Evolutionary conservation across 129 eudicot species (phyloP).

Genomic region (Dittrichia graveolens): DNA sequence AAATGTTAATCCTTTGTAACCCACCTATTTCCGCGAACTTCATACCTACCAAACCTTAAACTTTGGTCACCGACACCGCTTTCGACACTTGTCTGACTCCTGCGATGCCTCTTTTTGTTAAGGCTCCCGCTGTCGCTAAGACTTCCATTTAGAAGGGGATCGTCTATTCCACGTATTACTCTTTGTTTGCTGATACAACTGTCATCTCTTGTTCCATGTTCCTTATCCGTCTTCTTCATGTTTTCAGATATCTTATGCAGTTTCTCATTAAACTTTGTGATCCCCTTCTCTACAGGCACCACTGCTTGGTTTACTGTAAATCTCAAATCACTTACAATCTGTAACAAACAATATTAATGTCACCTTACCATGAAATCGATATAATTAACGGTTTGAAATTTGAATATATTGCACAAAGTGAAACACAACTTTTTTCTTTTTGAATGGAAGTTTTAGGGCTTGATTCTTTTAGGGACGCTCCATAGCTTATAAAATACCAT

Average conservation of each 20-base stretch:
- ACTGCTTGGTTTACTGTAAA: conserved; percentile 84
- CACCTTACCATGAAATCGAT: neutral
- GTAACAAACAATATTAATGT: conserved; percentile 18
- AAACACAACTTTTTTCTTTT: no score
- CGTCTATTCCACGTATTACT: conserved; percentile 91
- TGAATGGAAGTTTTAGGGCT: no score
- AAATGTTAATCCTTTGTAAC: conserved; percentile 65
- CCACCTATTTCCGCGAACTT: conserved; percentile 86
- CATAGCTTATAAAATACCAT: neutral
- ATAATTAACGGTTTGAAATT: no score
- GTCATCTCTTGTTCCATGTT: conserved; percentile 71
- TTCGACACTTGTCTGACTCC: conserved; percentile 78
- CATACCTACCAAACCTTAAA: conserved; percentile 53
- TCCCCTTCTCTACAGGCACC: conserved; percentile 88
- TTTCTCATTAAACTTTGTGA: conserved; percentile 71
- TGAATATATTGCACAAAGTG: neutral
- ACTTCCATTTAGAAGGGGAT: conserved; percentile 85
- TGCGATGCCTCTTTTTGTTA: conserved; percentile 63
- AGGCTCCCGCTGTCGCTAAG: conserved; percentile 59
- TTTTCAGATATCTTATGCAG: conserved; percentile 80
- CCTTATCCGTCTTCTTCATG: conserved; percentile 78
- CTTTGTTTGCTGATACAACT: conserved; percentile 53
- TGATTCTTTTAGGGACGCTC: no score
- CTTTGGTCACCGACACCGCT: conserved; percentile 72
- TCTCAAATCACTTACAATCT: conserved; percentile 91